These are phyloP conservation scores for Pleochaeta shiraiana DNA, from an alignment of 2,329 filamentous ascomycete species.

Conservation along the genomic window DNA sequence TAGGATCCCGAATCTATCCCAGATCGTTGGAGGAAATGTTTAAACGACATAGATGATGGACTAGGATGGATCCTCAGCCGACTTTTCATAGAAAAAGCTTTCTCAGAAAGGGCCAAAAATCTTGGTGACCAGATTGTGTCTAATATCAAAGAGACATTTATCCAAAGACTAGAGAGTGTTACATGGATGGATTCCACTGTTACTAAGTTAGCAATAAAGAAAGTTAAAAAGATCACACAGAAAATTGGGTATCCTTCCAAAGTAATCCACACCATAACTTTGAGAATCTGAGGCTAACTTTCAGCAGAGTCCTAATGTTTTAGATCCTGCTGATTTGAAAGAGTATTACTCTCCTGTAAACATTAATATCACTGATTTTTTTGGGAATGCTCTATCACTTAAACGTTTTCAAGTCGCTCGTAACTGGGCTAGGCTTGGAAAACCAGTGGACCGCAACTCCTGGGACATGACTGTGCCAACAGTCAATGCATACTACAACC, in stretches of 20 bases:
- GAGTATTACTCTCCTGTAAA: slow-evolving; percentile 33
- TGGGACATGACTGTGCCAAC: slow-evolving; percentile 39
- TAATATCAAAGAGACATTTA: slow-evolving; percentile 46
- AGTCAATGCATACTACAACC: slow-evolving; percentile 46
- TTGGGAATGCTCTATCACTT: slow-evolving; percentile 32
- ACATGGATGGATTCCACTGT: slow-evolving; percentile 44
- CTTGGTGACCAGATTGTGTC: slow-evolving; percentile 48
- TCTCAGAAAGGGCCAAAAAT: slow-evolving; percentile 41
- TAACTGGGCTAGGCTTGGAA: slow-evolving; percentile 35
- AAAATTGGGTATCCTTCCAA: slow-evolving; percentile 46
- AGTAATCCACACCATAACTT: slow-evolving; percentile 7
- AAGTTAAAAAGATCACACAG: slow-evolving; percentile 42
- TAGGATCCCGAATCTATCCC: slow-evolving; percentile 35
- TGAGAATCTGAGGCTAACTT: slow-evolving; percentile 7
- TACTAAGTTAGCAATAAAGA: slow-evolving; percentile 35
- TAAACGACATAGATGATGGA: slow-evolving; percentile 31
- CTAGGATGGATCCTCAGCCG: slow-evolving; percentile 47
- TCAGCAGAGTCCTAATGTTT: slow-evolving; percentile 31
- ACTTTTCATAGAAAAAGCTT: slow-evolving; percentile 48
- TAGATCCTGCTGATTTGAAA: slow-evolving; percentile 31
- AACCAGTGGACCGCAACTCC: slow-evolving; percentile 35
- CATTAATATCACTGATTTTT: slow-evolving; percentile 29
- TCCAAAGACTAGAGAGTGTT: slow-evolving; percentile 33
- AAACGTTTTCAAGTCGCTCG: slow-evolving; percentile 25
- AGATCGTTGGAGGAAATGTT: slow-evolving; percentile 45